These are phyloP conservation scores for Myxozyma udenii DNA, from an alignment of 805 yeast species.

Conservation along the genomic window DNA sequence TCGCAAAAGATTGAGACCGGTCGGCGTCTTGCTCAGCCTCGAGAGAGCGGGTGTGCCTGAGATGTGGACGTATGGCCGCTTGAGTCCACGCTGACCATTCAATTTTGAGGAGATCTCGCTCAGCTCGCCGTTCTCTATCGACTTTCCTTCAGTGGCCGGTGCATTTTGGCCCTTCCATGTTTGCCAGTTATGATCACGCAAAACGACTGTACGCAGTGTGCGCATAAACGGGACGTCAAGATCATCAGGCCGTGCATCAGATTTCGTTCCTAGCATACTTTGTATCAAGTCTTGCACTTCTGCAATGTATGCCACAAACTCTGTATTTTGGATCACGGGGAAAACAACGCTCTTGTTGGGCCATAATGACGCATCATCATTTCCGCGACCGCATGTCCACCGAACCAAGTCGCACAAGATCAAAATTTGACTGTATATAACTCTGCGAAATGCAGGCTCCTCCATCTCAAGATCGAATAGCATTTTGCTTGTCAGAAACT, in stretches of 20 bases:
- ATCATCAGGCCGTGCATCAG: slow-evolving; percentile 23
- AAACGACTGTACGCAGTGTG: slow-evolving; percentile 25
- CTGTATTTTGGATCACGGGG: slow-evolving; percentile 21
- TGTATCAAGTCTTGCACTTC: slow-evolving; percentile 9
- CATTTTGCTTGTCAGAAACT: slow-evolving; percentile 39
- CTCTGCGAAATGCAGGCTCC: slow-evolving; percentile 36
- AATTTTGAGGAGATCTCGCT: neutral
- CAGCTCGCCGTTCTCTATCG: neutral
- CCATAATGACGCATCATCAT: neutral
- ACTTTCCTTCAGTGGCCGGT: slow-evolving; percentile 30
- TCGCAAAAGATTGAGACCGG: slow-evolving; percentile 42
- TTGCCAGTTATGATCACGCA: slow-evolving; percentile 37
- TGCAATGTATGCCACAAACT: slow-evolving; percentile 27
- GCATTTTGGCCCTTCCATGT: slow-evolving; percentile 38
- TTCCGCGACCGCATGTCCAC: neutral
- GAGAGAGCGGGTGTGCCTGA: slow-evolving; percentile 39
- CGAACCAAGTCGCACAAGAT: slow-evolving; percentile 35
- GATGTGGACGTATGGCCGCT: slow-evolving; percentile 33
- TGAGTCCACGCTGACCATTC: slow-evolving; percentile 19
- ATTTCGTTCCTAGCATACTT: slow-evolving; percentile 1
- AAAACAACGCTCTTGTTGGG: slow-evolving; percentile 32
- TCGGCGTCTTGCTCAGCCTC: slow-evolving; percentile 42
- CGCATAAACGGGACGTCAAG: slow-evolving; percentile 22
- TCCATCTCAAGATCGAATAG: slow-evolving; percentile 38
- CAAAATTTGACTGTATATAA: slow-evolving; percentile 34